These are phyloP conservation scores for Pulveroboletus sp. DNA, from an alignment of 768 basidiomycete genomes.

Conservation along the genomic window DNA sequence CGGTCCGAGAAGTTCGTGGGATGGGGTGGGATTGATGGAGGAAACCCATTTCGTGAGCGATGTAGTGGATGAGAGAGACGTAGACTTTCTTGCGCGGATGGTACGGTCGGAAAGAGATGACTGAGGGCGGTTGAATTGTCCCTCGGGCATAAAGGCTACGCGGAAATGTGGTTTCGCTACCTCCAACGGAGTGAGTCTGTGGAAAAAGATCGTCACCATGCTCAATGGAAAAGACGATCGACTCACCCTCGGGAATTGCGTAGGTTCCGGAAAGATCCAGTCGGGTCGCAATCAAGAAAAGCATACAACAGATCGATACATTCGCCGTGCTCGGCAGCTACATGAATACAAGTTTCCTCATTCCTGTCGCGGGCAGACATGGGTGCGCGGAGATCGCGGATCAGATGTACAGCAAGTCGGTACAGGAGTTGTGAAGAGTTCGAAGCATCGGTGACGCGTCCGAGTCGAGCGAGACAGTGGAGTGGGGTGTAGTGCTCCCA, in stretches of 20 bases:
- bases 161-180: constrained; percentile 66
- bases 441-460: constrained; percentile 31
- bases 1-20: constrained; percentile 28
- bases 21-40: constrained; percentile 14
- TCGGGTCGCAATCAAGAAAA: constrained; percentile 62
- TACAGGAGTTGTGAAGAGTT: constrained; percentile 42
- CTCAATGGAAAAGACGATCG: neutral
- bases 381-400: constrained; percentile 66
- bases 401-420: constrained; percentile 61
- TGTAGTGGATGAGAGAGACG: constrained; percentile 47
- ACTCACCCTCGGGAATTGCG: constrained; percentile 71
- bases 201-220: neutral
- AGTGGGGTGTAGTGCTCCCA: constrained; percentile 63
- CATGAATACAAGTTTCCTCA: constrained; percentile 75
- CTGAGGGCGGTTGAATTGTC: constrained; percentile 43
- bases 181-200: constrained; percentile 56
- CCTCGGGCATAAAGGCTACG: constrained; percentile 53
- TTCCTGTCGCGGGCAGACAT: constrained; percentile 60
- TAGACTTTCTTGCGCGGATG: constrained; percentile 40
- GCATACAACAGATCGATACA: constrained; percentile 60
- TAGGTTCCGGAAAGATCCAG: constrained; percentile 51
- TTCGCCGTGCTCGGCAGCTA: constrained; percentile 71
- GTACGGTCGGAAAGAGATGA: constrained; percentile 57
- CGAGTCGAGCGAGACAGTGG: constrained; percentile 55
- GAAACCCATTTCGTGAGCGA: constrained; percentile 38